Conservation (phyloP, 2,329 filamentous ascomycete species). For the Alternaria angustiovoidea region DNA sequence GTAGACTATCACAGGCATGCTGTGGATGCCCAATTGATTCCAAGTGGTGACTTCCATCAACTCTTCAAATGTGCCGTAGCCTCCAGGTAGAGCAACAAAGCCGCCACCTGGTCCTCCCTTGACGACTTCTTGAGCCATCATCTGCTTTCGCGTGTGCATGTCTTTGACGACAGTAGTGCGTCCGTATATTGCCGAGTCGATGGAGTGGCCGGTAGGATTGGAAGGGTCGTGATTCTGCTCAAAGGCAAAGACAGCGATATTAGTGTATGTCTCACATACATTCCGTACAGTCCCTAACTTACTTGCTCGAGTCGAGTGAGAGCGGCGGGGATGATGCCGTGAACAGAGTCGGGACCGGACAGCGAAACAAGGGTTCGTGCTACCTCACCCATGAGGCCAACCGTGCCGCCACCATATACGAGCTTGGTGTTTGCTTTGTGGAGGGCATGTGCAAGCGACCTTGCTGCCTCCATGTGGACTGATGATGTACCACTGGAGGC, state of each 20-base stretch:
- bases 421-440: constrained; percentile 80
- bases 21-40: constrained; percentile 97
- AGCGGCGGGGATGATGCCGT: constrained; percentile 91
- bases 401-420: constrained; percentile 94
- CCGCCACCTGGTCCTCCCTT: constrained; percentile 82
- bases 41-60: constrained; percentile 90
- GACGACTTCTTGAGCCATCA: constrained; percentile 91
- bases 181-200: constrained; percentile 75
- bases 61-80: constrained; percentile 96
- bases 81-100: constrained; percentile 87
- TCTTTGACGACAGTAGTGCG: constrained; percentile 87
- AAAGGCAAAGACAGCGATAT: no score
- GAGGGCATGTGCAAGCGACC: constrained; percentile 75
- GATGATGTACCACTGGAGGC: constrained; percentile 76
- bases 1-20: constrained; percentile 73
- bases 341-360: constrained; percentile 80
- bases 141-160: constrained; percentile 94
- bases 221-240: constrained; percentile 63
- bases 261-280: no score
- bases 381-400: constrained; percentile 94
- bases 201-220: constrained; percentile 54
- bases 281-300: no score
- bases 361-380: constrained; percentile 85
- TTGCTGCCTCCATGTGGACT: constrained; percentile 79
- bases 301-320: constrained; percentile 75